Conservation (phyloP, 164 flowering plant species). For the Chimonanthus salicifolius region DNA sequence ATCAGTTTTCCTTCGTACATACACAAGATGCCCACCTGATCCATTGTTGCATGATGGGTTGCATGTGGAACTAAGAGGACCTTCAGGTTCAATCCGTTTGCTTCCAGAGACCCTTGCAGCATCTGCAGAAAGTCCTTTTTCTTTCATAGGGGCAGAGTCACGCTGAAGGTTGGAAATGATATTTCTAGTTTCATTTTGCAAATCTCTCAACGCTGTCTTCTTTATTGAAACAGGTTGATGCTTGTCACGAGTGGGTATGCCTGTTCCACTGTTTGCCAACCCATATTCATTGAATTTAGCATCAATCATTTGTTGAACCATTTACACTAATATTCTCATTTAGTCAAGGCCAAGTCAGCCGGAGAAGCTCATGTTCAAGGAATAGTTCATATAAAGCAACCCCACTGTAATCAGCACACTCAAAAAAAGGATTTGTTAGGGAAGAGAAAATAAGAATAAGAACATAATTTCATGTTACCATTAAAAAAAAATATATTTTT, state of each 20-base stretch:
- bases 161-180: conserved; percentile 23
- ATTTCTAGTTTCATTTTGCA: conserved; percentile 42
- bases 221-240: conserved; percentile 32
- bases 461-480: not conserved
- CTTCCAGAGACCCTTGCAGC: conserved; percentile 37
- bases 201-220: conserved; percentile 50
- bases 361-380: not conserved
- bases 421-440: not conserved
- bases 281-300: conserved; percentile 36
- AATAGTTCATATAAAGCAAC: not conserved
- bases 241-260: conserved; percentile 29
- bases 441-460: too few relatives aligned
- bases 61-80: conserved; percentile 21
- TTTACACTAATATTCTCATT: conserved; percentile 3
- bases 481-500: not conserved
- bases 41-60: conserved; percentile 26
- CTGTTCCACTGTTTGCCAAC: conserved; percentile 27
- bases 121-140: conserved; percentile 24
- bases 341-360: not conserved
- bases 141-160: conserved; percentile 30
- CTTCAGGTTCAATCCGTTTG: conserved; percentile 44
- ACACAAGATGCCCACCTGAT: conserved; percentile 59
- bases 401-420: not conserved
- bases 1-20: conserved; percentile 71
- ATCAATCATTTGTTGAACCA: conserved; percentile 31